Conservation (phyloP, 2,329 filamentous ascomycete species). For the Colletotrichum gigasporum region DNA sequence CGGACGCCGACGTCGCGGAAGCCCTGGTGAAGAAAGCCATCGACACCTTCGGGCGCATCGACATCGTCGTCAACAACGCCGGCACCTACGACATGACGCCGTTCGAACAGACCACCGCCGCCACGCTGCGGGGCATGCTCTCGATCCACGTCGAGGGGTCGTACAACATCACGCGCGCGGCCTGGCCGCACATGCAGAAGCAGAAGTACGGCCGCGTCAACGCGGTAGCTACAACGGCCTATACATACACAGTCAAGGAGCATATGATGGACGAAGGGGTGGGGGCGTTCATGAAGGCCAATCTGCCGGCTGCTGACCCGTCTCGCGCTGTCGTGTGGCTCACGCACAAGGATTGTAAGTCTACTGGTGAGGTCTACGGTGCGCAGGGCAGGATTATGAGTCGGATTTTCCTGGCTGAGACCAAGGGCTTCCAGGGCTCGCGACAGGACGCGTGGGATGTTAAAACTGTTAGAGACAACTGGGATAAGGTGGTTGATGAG, state of each 20-base stretch:
- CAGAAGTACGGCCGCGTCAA: constrained; percentile 1
- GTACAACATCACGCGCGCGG: background rate
- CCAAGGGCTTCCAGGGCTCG: background rate
- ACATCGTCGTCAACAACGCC: constrained; percentile 14
- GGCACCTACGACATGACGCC: background rate
- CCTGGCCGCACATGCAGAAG: constrained; percentile 7
- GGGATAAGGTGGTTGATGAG: background rate
- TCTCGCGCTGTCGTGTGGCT: background rate
- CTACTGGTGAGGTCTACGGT: background rate
- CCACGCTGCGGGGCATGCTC: background rate
- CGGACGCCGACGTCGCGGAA: background rate
- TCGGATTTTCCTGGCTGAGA: background rate
- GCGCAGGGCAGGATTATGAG: background rate
- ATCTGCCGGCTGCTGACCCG: background rate
- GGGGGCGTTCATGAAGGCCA: background rate
- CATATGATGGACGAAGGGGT: background rate
- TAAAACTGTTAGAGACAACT: background rate
- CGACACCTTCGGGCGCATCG: background rate
- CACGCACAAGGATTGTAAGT: background rate
- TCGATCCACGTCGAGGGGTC: background rate
- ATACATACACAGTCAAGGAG: background rate
- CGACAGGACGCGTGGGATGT: background rate
- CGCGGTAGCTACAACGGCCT: background rate
- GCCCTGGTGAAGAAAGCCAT: background rate
- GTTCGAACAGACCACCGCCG: background rate